Evolutionary conservation across 73 alveolate species (phyloP), one percentile per base, ranked within the genome.

Genomic region (Durusdinium trenchii): DNA sequence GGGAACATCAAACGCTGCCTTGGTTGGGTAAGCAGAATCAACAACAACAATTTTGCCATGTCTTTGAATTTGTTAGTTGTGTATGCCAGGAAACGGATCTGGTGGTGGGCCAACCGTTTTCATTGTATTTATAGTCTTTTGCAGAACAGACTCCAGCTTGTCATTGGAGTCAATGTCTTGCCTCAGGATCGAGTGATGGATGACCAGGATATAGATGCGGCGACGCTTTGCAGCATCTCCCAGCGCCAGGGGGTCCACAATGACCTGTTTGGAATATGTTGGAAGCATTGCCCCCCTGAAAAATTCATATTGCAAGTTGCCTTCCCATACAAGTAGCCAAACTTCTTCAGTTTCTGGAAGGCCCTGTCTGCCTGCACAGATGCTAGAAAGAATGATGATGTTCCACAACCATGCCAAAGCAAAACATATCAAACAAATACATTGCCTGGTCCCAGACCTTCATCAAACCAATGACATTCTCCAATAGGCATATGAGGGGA

Each of bases 1-100:
- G 89, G 64, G 20, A 43, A 78, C 89, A 78, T 46, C 64, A 78
- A 10, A 35, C 89, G 42, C 20, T 28, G 61, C 89, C 89, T 78
- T 43, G 54, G 71, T n/a, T 16, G 54, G n/a, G n/a, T n/a, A n/a
- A n/a, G n/a, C n/a, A n/a, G n/a, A n/a, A n/a, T n/a, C n/a, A n/a
- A n/a, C n/a, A n/a, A n/a, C n/a, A n/a, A n/a, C n/a, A n/a, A n/a
- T n/a, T n/a, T n/a, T n/a, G n/a, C n/a, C n/a, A n/a, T n/a, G n/a
- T n/a, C n/a, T n/a, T n/a, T n/a, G n/a, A n/a, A n/a, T n/a, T n/a
- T n/a, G n/a, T n/a, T n/a, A n/a, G n/a, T 30, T 32, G 1, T 6
- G 1, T 10, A 75, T 10, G 5, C 35, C 28, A 75, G 86, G n/a
- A 54, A 16, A 43, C 86, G 86, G 57, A 1, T 75, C 86, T 6